Percentiles rank a stretch among this genome's conserved stretches.
Evolutionary conservation across 495 filamentous ascomycete genomes (phyloP).

Genomic region (Podospora pseudoanserina): DNA sequence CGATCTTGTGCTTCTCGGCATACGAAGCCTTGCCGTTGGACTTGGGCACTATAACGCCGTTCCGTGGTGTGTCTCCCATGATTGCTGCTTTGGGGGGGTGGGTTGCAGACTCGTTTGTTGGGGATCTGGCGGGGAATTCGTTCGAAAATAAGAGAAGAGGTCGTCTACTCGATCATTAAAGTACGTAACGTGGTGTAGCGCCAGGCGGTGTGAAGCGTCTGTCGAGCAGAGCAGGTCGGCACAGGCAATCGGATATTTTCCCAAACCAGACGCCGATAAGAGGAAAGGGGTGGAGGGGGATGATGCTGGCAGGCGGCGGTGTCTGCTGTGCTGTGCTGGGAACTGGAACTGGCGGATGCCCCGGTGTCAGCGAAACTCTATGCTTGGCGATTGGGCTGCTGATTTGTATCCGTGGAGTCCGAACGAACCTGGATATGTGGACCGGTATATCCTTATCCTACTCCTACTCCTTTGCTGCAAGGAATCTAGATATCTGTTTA

Average conservation of each 20-base stretch:
- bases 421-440: constrained; percentile 11
- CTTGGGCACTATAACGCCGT: constrained; percentile 39
- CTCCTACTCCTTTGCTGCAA: constrained; percentile 9
- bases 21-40: constrained; percentile 53
- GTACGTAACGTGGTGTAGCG: neutral
- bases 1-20: constrained; percentile 73
- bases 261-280: constrained; percentile 17
- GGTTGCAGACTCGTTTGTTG: constrained; percentile 1
- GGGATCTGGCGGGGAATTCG: constrained; percentile 1
- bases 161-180: constrained; percentile 6
- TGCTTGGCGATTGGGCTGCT: neutral
- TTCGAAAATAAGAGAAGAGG: constrained; percentile 1
- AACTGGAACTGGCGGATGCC: neutral
- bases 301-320: neutral
- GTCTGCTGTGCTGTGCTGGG: neutral
- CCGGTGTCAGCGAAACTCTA: constrained; percentile 8
- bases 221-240: neutral
- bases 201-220: neutral
- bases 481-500: constrained; percentile 27
- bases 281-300: neutral
- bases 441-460: constrained; percentile 6
- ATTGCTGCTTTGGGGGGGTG: constrained; percentile 22
- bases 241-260: constrained; percentile 9
- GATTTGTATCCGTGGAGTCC: neutral
- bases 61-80: constrained; percentile 46